A percentile compares a stretch with the other conserved stretches of the same genome.
phyloP scores from a whole-genome alignment of 306 rosid genomes.

The Purshia tridentata region DNA sequence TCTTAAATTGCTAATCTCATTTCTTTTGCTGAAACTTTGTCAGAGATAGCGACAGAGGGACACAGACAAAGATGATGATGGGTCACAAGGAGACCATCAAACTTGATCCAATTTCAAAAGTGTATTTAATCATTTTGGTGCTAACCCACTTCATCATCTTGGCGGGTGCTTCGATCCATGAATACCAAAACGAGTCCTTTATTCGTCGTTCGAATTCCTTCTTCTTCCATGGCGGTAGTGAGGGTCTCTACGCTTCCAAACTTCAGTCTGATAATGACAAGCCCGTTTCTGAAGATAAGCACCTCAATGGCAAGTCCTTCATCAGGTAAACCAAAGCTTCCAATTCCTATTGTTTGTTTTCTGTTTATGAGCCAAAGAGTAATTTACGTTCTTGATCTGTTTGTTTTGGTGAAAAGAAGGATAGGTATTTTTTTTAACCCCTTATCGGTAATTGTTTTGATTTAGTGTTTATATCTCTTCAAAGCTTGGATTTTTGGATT shows the following conservation, averaged over 20 bases:
- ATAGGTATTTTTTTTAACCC: constrained; percentile 6
- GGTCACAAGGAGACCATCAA: constrained; percentile 16
- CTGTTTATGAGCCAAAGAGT: neutral
- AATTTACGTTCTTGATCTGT: constrained; percentile 28
- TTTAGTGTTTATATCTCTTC: constrained; percentile 4
- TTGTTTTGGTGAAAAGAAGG: constrained; percentile 16
- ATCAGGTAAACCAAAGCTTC: constrained; percentile 42
- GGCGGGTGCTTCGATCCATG: constrained; percentile 76
- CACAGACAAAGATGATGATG: constrained; percentile 15
- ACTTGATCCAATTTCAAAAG: constrained; percentile 38
- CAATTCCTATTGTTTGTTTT: neutral
- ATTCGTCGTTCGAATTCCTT: constrained; percentile 68
- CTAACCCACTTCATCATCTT: constrained; percentile 18
- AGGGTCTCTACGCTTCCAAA: constrained; percentile 67
- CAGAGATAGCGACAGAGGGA: neutral
- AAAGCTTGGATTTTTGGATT: neutral
- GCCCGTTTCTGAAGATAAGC: constrained; percentile 44
- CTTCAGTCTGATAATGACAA: constrained; percentile 23
- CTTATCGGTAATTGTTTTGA: constrained; percentile 3
- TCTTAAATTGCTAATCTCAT: neutral
- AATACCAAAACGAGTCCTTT: constrained; percentile 54
- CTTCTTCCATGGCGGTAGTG: constrained; percentile 85
- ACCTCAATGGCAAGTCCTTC: constrained; percentile 65
- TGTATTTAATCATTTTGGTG: constrained; percentile 15
- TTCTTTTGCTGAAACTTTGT: constrained; percentile 1